These are phyloP conservation scores for Prosopis cineraria DNA, from an alignment of 306 rosid genomes.

Conservation along the genomic window DNA sequence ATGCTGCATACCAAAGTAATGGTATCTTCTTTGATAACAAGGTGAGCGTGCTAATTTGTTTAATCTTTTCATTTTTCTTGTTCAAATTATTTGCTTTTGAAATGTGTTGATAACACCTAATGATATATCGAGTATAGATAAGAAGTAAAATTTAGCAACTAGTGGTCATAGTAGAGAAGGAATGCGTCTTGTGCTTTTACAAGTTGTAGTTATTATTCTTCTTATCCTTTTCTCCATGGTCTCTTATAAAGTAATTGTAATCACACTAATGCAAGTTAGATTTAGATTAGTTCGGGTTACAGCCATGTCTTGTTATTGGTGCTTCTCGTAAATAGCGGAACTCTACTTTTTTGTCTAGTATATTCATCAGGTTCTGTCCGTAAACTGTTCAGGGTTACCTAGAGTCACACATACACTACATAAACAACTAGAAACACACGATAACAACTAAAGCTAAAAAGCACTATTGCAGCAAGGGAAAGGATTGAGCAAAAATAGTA, in stretches of 20 bases:
- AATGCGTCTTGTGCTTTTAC: neutral
- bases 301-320: neutral
- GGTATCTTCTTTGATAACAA: conserved; percentile 89
- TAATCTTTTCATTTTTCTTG: neutral
- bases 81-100: neutral
- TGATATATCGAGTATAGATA: neutral
- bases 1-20: conserved; percentile 61
- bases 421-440: too few relatives aligned
- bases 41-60: conserved; percentile 43
- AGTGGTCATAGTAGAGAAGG: too few relatives aligned
- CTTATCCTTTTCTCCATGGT: neutral
- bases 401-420: too few relatives aligned
- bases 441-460: too few relatives aligned
- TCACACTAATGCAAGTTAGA: too few relatives aligned
- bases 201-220: neutral
- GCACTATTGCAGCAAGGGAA: too few relatives aligned
- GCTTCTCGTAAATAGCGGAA: conserved; percentile 11
- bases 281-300: neutral
- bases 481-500: too few relatives aligned
- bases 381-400: too few relatives aligned
- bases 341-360: neutral
- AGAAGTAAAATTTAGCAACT: neutral
- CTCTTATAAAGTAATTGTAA: neutral
- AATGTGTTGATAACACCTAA: neutral
- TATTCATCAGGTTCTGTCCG: too few relatives aligned